A percentile compares a stretch with the other conserved stretches of the same genome.
Conservation (phyloP, 169 alveolate species). For the Eimeria tenella region DNA sequence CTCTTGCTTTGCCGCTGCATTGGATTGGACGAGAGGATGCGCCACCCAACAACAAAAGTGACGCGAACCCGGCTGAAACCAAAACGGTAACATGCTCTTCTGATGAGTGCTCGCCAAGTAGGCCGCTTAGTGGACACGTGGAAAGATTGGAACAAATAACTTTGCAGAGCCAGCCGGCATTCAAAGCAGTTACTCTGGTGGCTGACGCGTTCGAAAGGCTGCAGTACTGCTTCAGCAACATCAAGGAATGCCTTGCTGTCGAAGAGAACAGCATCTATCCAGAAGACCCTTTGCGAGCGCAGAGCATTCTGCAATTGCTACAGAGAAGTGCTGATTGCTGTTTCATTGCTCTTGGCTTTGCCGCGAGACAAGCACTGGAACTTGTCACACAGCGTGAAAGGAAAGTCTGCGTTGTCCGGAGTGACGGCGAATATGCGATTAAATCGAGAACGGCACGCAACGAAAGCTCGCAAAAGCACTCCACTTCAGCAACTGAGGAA, state of each 20-base stretch:
- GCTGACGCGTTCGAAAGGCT: not conserved
- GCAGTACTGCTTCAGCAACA: conserved; percentile 27
- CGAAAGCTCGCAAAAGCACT: not conserved
- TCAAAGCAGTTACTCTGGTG: not conserved
- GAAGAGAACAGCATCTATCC: not conserved
- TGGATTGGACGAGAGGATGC: not conserved
- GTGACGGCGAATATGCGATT: not conserved
- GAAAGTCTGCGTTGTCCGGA: not conserved
- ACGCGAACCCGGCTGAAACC: not conserved
- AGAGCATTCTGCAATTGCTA: not conserved
- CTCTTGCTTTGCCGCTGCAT: not conserved
- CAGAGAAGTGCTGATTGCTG: not conserved
- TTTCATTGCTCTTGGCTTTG: not conserved
- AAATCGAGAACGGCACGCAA: not conserved
- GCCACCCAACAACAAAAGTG: not conserved
- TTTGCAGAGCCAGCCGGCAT: not conserved
- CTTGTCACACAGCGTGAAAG: not conserved
- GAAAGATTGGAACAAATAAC: not conserved
- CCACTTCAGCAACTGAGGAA: not conserved
- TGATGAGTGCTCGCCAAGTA: not conserved
- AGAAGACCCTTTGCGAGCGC: not conserved
- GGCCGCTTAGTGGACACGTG: not conserved
- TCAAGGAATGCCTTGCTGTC: not conserved
- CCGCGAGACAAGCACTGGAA: not conserved
- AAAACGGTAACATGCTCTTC: not conserved